phyloP scores from a whole-genome alignment of 2,329 filamentous ascomycete species.

The Ramularia endophylla region DNA sequence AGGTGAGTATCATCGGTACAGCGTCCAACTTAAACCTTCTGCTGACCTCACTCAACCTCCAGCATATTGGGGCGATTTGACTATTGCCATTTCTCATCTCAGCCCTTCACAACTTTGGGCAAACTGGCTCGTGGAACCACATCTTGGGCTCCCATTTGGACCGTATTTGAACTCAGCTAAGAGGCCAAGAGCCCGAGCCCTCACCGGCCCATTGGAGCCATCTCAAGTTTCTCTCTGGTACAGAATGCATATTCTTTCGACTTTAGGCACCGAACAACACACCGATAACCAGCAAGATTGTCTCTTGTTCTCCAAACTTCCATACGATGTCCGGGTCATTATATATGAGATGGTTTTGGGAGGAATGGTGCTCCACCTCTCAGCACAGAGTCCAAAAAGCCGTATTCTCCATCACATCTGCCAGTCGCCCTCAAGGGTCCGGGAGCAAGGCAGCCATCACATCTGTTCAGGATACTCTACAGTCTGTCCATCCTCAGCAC shows the following conservation, averaged over 20 bases:
- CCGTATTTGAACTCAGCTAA: conserved; percentile 23
- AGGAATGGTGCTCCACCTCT: conserved; percentile 24
- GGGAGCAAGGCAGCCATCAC: conserved; percentile 19
- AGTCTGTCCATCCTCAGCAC: conserved; percentile 14
- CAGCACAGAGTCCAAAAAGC: conserved; percentile 18
- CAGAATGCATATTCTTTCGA: conserved; percentile 20
- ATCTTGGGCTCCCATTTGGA: conserved; percentile 29
- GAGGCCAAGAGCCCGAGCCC: conserved; percentile 16
- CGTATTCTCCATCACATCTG: conserved; percentile 26
- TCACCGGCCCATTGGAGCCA: conserved; percentile 24
- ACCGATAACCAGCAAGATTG: conserved; percentile 22
- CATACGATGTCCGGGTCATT: conserved; percentile 29
- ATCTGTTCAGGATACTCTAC: conserved; percentile 20
- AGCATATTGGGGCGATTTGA: conserved; percentile 26
- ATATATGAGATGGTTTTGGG: conserved; percentile 31
- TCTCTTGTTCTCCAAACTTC: conserved; percentile 23
- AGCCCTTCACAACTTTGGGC: conserved; percentile 30
- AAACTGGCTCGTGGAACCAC: conserved; percentile 25
- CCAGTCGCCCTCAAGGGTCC: conserved; percentile 20
- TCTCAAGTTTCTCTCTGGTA: conserved; percentile 22
- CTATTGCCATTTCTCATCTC: conserved; percentile 25
- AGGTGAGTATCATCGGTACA: conserved; percentile 6
- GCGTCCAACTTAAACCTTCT: not conserved
- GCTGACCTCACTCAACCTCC: not conserved
- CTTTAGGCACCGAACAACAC: conserved; percentile 17